These are phyloP conservation scores for Carex cristatella DNA, from an alignment of 176 grass and related monocot genomes.

Conservation along the genomic window DNA sequence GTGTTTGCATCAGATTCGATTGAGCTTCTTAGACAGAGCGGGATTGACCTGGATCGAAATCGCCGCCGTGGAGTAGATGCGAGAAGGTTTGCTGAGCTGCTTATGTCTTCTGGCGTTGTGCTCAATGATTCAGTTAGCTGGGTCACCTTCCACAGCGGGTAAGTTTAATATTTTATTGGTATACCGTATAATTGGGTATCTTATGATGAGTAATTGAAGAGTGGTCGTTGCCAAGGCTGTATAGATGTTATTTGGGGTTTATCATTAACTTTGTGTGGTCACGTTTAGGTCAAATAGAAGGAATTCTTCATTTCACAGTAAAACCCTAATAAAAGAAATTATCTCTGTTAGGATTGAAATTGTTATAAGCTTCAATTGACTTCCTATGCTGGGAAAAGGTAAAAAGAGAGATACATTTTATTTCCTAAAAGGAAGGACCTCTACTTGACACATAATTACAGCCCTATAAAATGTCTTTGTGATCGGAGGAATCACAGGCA, in stretches of 20 bases:
- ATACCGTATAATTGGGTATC: neutral
- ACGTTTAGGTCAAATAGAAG: neutral
- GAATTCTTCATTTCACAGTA: neutral
- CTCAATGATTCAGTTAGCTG: constrained; percentile 83
- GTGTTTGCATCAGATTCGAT: constrained; percentile 85
- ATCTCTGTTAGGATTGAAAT: neutral
- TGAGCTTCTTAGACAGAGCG: constrained; percentile 80
- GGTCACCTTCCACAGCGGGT: constrained; percentile 89
- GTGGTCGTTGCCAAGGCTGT: neutral
- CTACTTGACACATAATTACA: neutral
- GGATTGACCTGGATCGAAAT: constrained; percentile 83
- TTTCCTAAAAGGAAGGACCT: neutral
- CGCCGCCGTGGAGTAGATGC: constrained; percentile 62
- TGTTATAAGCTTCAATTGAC: neutral
- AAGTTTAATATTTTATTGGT: neutral
- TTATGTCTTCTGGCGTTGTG: constrained; percentile 92
- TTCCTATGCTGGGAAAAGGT: neutral
- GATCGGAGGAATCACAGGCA: neutral
- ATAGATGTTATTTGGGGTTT: neutral
- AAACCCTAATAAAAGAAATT: neutral
- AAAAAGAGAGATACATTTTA: neutral
- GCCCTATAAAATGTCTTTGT: neutral
- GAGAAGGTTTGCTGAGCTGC: constrained; percentile 61
- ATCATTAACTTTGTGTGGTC: neutral
- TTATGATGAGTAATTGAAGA: neutral